Evolutionary conservation across 1,284 basidiomycete species (phyloP).

Genomic region (Ceratobasidium sp.): DNA sequence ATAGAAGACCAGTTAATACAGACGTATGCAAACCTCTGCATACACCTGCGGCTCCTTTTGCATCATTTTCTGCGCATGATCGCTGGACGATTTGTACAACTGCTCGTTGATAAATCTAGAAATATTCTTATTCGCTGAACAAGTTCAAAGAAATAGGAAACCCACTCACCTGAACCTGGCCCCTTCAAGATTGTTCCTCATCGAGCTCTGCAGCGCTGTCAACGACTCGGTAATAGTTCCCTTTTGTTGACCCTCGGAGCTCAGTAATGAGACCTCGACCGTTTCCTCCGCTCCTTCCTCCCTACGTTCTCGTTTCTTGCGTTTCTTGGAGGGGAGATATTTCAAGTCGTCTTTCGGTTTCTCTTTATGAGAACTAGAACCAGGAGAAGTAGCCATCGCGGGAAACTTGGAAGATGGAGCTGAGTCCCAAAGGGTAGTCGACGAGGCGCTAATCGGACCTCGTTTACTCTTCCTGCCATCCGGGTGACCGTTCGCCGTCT

Average conservation of each 20-base stretch:
- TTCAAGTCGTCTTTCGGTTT: slow-evolving; percentile 25
- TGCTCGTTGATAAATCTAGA: slow-evolving; percentile 85
- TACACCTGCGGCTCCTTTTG: slow-evolving; percentile 78
- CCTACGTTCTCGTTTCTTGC: slow-evolving; percentile 36
- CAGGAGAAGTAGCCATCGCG: neutral
- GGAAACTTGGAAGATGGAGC: slow-evolving; percentile 1
- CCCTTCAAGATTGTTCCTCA: slow-evolving; percentile 83
- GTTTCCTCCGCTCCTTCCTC: slow-evolving; percentile 3
- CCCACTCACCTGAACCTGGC: slow-evolving; percentile 79
- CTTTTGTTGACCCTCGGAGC: slow-evolving; percentile 2
- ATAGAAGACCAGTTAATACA: slow-evolving; percentile 14
- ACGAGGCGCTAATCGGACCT: neutral
- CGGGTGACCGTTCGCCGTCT: slow-evolving; percentile 48
- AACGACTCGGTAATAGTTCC: slow-evolving; percentile 56
- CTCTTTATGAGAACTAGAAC: neutral
- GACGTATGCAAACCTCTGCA: slow-evolving; percentile 67
- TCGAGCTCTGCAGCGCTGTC: slow-evolving; percentile 76
- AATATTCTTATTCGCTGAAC: slow-evolving; percentile 23
- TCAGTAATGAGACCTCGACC: slow-evolving; percentile 2
- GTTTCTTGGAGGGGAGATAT: slow-evolving; percentile 25
- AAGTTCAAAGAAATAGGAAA: neutral
- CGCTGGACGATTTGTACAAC: slow-evolving; percentile 84
- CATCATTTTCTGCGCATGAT: slow-evolving; percentile 81
- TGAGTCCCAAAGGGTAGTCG: neutral
- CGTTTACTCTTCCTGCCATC: neutral